Evolutionary conservation across 225 moss, liverwort and hornwort genomes (phyloP), one percentile per base, ranked within the genome.

Genomic region (Straminergon stramineum): DNA sequence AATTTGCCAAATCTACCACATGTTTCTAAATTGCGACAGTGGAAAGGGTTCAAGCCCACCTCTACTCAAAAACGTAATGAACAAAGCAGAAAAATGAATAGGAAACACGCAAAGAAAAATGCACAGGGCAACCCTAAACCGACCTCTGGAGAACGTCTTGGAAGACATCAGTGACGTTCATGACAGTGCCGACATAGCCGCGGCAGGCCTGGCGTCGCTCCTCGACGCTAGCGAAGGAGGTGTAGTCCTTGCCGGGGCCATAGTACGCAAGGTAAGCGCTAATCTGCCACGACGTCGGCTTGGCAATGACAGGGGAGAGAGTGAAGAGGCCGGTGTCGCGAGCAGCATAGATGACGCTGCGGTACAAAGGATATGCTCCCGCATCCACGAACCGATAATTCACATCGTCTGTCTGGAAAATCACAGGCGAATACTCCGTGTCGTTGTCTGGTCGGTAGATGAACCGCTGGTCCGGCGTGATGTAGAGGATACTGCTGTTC

Each of bases 231-330:
- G 84, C 55, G 45, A 96, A 96, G 18, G 91, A 92, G 32, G 82
- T 82, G 23, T 88, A 90, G 60, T 90, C 93, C 51, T 85, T 87
- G 24, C 81, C 91, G 17, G 87, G 88, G 41, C 96, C 96, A 75
- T 97, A 98, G 64, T 94, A 94, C 52, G 96, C 95, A 58, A 97
- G 93, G 79, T 95, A 98, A 81, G 93, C 91, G 76, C 95, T 97
- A 84, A 94, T 89, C 64, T 80, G 86, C 95, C 95, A 98, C 35
- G 89, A 75, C 17, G 21, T 81, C 30, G 89, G 81, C 77, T 16
- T 89, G 57, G 85, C 87, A 41, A 90, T 56, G 23, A 95, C 89
- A 70, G 95, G 92, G 52, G 97, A 92, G 88, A 97, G 95, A n/a
- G 95, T 90, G 61, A 92, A 84, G 19, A 92, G 75, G 30, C 95